Evolutionary conservation across 305 asterid species (phyloP), one percentile per base, ranked within the genome.

Genomic region (Andrographis paniculata): DNA sequence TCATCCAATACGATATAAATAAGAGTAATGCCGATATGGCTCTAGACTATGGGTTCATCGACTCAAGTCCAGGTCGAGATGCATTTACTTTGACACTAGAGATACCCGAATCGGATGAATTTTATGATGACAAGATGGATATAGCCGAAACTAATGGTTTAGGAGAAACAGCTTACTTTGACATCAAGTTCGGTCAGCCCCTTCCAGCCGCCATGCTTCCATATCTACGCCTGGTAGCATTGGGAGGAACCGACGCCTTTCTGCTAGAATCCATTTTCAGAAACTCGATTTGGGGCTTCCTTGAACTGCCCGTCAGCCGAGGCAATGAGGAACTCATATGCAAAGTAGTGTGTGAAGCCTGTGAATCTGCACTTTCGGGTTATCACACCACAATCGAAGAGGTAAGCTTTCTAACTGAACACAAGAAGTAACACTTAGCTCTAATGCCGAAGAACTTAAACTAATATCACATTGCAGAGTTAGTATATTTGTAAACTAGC

Each of bases 21-120:
- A 91, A 91, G 68, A 91, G 98, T 50, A 82, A 78, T 62, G 96
- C 96, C 15, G 98, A 91, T 58, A 73, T 91, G 84, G 98, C 95
- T 53, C 73, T 91, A 50, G 98, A 84, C 65, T 91, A 91, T 33
- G 98, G 98, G 44, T 91, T 91, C 71, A 67, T 73, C 4, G 96
- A 85, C 44, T 53, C 80, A 14, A 69, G 43, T 10, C 52, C 86
- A 40, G 72, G 39, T 9, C 95, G 96, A 14, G 77, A 89, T 58
- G 78, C 88, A 20, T 89, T 82, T 64, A 85, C 98, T 15, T 49
- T 89, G 58, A 89, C 96, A 14, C 66, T 82, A 30, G 87, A 75
- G 71, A 80, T 85, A 64, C 66, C 92, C 10, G 91, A 85, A 45
- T 67, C 88, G 0, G 98, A 85, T 42, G 65, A 70, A 4, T 80